Evolutionary conservation across 257 asterid genomes (phyloP).

Genomic region (Solanum neorickii): DNA sequence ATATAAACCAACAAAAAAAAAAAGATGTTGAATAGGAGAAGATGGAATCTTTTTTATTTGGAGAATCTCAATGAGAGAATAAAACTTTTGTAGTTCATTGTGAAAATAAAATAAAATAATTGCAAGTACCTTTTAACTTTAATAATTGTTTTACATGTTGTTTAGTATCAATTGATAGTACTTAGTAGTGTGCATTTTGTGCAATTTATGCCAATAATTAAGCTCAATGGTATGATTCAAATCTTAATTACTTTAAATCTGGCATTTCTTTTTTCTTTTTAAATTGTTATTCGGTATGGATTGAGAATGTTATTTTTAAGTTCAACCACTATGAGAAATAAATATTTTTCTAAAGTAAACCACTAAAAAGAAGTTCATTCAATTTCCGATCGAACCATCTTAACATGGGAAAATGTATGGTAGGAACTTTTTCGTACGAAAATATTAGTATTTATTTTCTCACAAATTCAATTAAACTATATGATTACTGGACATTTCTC

Average conservation of each 20-base stretch:
- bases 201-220: background rate
- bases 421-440: background rate
- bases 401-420: background rate
- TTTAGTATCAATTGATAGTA: background rate
- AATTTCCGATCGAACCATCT: background rate
- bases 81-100: background rate
- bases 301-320: background rate
- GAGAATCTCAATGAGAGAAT: background rate
- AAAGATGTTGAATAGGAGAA: background rate
- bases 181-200: background rate
- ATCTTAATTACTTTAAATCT: background rate
- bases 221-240: background rate
- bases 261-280: background rate
- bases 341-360: too few species aligned
- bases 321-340: background rate
- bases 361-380: background rate
- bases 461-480: background rate
- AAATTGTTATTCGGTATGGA: rapidly evolving
- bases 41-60: background rate
- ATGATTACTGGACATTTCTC: too few species aligned
- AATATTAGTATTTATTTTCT: too few species aligned
- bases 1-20: background rate
- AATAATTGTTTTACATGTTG: background rate
- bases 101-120: background rate
- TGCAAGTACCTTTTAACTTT: background rate